phyloP scores from a whole-genome alignment of 2,329 filamentous ascomycete genomes.

The Neoscytalidium dimidiatum region DNA sequence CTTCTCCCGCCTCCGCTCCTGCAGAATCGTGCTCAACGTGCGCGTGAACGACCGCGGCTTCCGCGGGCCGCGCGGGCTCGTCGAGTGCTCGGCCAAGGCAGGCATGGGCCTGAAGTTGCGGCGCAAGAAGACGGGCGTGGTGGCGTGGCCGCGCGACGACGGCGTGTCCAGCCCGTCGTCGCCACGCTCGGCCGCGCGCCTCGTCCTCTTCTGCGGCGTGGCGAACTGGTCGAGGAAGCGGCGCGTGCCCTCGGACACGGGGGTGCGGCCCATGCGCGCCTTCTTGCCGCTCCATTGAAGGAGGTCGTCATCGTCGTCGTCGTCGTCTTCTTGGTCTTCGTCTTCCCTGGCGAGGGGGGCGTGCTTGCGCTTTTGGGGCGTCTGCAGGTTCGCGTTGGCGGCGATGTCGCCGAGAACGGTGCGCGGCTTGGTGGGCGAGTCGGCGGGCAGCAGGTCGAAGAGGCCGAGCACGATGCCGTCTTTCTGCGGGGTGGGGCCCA shows the following conservation, averaged over 20 bases:
- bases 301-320: constrained; percentile 26
- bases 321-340: too few relatives aligned
- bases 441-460: constrained; percentile 68
- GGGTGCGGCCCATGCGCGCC: constrained; percentile 45
- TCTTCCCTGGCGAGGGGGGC: too few relatives aligned
- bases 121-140: constrained; percentile 71
- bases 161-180: too few relatives aligned
- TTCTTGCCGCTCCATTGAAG: constrained; percentile 29
- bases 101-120: constrained; percentile 53
- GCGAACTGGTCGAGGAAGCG: constrained; percentile 64
- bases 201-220: constrained; percentile 61
- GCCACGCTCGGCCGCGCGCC: constrained; percentile 34
- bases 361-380: constrained; percentile 33
- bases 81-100: constrained; percentile 56
- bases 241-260: constrained; percentile 59
- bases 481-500: constrained; percentile 79
- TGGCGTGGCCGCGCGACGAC: constrained; percentile 35
- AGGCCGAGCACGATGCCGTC: constrained; percentile 76
- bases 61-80: constrained; percentile 42
- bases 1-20: constrained; percentile 25
- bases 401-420: constrained; percentile 33
- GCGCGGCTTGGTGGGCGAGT: constrained; percentile 41
- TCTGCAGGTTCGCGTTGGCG: constrained; percentile 36
- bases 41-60: constrained; percentile 45
- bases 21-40: constrained; percentile 16